phyloP scores from a whole-genome alignment of 148 eudicot genomes.

The Drosera capensis region DNA sequence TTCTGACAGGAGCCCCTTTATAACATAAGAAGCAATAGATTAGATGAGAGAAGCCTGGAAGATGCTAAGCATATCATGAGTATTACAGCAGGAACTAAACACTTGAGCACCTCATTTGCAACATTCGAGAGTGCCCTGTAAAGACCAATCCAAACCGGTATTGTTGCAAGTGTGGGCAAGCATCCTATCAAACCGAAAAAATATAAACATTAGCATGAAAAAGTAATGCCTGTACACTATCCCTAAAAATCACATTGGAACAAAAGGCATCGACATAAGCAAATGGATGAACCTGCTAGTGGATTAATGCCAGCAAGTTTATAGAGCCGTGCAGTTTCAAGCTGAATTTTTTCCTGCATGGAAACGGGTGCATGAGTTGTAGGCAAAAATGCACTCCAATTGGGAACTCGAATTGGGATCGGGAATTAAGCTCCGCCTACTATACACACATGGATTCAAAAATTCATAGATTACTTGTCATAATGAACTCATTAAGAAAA shows the following conservation, averaged over 20 bases:
- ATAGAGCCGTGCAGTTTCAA: slow-evolving; percentile 83
- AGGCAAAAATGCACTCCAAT: neutral
- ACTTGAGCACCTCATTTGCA: slow-evolving; percentile 62
- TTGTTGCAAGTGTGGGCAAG: slow-evolving; percentile 85
- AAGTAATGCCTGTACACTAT: neutral
- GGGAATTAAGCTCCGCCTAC: neutral
- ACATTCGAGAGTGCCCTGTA: slow-evolving; percentile 94
- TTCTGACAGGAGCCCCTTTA: slow-evolving; percentile 80
- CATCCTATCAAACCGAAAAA: slow-evolving; percentile 36
- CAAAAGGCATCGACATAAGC: neutral
- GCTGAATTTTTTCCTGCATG: slow-evolving; percentile 79
- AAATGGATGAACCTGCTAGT: slow-evolving; percentile 48
- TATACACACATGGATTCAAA: neutral
- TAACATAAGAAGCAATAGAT: slow-evolving; percentile 6
- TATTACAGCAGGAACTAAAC: neutral
- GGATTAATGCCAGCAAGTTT: slow-evolving; percentile 91
- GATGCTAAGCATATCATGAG: neutral
- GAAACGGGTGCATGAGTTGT: slow-evolving; percentile 8
- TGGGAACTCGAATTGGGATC: neutral
- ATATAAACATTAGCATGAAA: neutral
- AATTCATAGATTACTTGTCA: too few species aligned
- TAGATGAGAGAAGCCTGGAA: neutral
- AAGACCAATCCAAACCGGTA: slow-evolving; percentile 98
- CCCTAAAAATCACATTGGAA: too few species aligned
- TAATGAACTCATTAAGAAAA: neutral